Percentiles rank a stretch among this genome's conserved stretches.
phyloP scores from a whole-genome alignment of 2,329 filamentous ascomycete species.

The Penicillium corylophilum region DNA sequence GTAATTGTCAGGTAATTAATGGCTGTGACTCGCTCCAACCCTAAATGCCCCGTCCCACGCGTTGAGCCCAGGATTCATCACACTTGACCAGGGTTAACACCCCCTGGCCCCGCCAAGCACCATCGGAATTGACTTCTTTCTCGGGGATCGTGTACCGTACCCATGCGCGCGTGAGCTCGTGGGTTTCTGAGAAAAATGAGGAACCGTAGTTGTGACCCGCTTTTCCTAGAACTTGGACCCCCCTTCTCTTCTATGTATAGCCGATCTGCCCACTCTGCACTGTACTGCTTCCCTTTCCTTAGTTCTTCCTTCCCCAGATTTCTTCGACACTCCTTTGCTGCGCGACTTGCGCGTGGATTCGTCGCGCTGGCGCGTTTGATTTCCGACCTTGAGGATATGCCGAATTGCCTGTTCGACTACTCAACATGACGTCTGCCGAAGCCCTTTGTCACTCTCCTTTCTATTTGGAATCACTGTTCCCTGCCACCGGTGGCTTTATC shows the following conservation, averaged over 20 bases:
- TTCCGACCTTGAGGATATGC: conserved; percentile 16
- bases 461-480: conserved; percentile 62
- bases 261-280: conserved; percentile 15
- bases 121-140: conserved; percentile 4
- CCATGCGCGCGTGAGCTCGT: neutral
- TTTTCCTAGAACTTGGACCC: neutral
- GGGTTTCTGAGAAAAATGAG: too few relatives aligned
- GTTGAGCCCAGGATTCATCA: neutral
- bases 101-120: conserved; percentile 2
- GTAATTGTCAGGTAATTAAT: neutral
- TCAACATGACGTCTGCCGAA: conserved; percentile 26
- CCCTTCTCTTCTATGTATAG: conserved; percentile 19
- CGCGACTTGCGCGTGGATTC: conserved; percentile 22
- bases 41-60: neutral
- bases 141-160: neutral
- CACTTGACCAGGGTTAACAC: neutral
- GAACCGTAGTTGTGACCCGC: too few relatives aligned
- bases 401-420: conserved; percentile 2
- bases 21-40: neutral
- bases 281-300: conserved; percentile 1
- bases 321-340: conserved; percentile 14
- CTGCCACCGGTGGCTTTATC: conserved; percentile 60
- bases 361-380: conserved; percentile 27
- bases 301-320: conserved; percentile 8
- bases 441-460: conserved; percentile 69